These are phyloP conservation scores for Miamiensis avidus DNA, from an alignment of 169 alveolate genomes.

Conservation along the genomic window DNA sequence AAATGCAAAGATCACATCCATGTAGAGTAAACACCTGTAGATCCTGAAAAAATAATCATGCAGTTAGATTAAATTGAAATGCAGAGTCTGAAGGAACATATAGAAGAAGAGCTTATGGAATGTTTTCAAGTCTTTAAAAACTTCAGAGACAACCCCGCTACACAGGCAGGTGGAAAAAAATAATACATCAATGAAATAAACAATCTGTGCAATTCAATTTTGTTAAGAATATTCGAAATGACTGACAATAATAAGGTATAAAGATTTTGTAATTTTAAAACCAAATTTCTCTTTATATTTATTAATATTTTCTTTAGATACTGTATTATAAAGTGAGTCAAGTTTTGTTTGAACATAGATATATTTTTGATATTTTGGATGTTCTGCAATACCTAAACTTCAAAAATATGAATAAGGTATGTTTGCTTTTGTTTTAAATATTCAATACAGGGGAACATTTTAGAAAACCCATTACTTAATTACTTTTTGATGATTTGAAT, in stretches of 20 bases:
- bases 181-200: not conserved
- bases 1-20: not conserved
- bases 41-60: not conserved
- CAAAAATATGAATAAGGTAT: not conserved
- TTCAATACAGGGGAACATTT: not conserved
- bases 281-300: no score
- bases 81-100: not conserved
- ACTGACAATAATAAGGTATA: not conserved
- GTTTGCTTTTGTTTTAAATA: not conserved
- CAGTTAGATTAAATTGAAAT: not conserved
- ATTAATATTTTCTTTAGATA: no score
- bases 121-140: no score
- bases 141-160: not conserved
- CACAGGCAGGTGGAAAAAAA: not conserved
- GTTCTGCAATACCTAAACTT: not conserved
- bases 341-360: not conserved
- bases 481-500: not conserved
- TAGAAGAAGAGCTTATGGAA: not conserved
- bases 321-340: not conserved
- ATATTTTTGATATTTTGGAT: not conserved
- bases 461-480: no score
- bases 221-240: not conserved
- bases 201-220: not conserved
- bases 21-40: not conserved
- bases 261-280: no score